Percentiles rank a stretch among this genome's conserved stretches.
These are phyloP conservation scores for Alternaria sp. DNA, from an alignment of 2,329 filamentous ascomycete species.

Conservation along the genomic window DNA sequence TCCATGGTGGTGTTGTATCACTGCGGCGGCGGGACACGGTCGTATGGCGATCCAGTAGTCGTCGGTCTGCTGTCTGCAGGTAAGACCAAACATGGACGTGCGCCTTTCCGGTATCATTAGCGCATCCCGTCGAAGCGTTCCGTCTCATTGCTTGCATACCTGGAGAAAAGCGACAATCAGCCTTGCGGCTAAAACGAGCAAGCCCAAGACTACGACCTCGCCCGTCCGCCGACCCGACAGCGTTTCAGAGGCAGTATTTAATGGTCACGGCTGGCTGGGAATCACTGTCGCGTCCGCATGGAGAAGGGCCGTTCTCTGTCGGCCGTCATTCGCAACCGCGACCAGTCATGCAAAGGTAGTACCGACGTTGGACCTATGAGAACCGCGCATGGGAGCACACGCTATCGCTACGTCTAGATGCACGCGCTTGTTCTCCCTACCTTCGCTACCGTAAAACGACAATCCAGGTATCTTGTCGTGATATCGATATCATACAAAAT, in stretches of 20 bases:
- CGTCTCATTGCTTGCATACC: conserved; percentile 9
- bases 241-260: conserved; percentile 3
- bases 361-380: conserved; percentile 8
- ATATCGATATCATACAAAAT: conserved; percentile 5
- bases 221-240: conserved; percentile 7
- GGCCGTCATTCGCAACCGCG: background rate
- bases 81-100: conserved; percentile 28
- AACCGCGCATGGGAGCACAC: background rate
- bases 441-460: background rate
- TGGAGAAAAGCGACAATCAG: conserved; percentile 9
- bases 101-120: conserved; percentile 24
- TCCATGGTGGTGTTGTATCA: conserved; percentile 49
- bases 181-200: conserved; percentile 10
- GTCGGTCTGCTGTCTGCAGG: conserved; percentile 22
- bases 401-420: conserved; percentile 18
- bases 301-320: background rate
- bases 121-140: conserved; percentile 12
- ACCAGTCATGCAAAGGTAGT: background rate
- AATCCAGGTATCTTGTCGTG: background rate
- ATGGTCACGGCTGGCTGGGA: background rate
- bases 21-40: conserved; percentile 38
- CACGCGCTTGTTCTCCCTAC: conserved; percentile 8
- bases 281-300: background rate
- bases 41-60: conserved; percentile 24
- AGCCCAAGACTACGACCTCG: background rate